Evolutionary conservation across 83 land plant species (phyloP).

Genomic region (Picea abies): DNA sequence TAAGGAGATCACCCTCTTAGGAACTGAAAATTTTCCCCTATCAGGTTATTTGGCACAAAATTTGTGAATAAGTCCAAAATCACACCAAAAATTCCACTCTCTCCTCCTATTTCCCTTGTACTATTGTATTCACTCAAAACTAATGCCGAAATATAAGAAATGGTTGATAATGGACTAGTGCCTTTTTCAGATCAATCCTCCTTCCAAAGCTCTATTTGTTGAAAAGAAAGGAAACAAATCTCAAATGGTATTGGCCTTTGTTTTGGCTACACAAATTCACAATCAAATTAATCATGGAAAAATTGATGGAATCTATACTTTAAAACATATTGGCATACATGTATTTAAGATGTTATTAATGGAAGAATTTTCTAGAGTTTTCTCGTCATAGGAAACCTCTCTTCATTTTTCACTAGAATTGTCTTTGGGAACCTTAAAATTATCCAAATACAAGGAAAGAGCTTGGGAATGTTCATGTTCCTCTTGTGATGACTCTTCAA

Average conservation of each 20-base stretch:
- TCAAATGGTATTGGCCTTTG: conserved; percentile 49
- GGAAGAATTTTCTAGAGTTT: conserved; percentile 49
- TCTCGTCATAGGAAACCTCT: conserved; percentile 54
- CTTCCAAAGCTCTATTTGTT: conserved; percentile 64
- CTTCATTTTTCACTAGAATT: conserved; percentile 46
- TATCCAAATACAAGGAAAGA: conserved; percentile 85
- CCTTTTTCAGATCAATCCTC: conserved; percentile 45
- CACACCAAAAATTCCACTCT: too few species aligned
- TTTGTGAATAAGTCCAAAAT: neutral
- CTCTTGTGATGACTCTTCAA: conserved; percentile 89
- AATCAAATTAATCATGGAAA: conserved; percentile 84
- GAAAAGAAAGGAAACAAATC: conserved; percentile 40
- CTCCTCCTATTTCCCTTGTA: too few species aligned
- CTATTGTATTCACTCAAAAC: too few species aligned
- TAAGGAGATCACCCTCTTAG: conserved; percentile 70
- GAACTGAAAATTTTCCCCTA: conserved; percentile 25
- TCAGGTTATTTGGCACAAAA: conserved; percentile 28
- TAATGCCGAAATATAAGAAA: conserved; percentile 81
- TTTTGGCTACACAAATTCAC: conserved; percentile 78
- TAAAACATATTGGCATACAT: conserved; percentile 63
- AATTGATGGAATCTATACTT: conserved; percentile 74
- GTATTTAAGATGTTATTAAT: conserved; percentile 76
- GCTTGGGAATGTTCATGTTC: conserved; percentile 95
- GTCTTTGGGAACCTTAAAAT: conserved; percentile 53
- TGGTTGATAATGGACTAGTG: conserved; percentile 44